A percentile compares a stretch with the other conserved stretches of the same genome.
phyloP scores from a whole-genome alignment of 306 rosid genomes.

The Inga oerstediana region DNA sequence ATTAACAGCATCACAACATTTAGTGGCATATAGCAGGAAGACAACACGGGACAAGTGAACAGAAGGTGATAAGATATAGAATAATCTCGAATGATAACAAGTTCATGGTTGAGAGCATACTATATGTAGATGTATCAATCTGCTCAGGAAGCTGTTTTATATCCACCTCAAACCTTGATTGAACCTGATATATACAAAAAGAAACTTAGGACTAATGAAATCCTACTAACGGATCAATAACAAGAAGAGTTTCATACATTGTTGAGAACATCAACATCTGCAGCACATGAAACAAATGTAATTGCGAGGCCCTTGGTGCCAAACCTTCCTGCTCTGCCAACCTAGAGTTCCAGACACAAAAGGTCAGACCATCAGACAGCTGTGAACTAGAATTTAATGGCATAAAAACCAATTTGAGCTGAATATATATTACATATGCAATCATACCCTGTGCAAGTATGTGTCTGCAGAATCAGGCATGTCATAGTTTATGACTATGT shows the following conservation, averaged over 20 bases:
- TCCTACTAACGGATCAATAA: not conserved
- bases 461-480: constrained; percentile 88
- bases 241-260: constrained; percentile 47
- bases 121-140: constrained; percentile 94
- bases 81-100: not conserved
- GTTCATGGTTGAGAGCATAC: constrained; percentile 53
- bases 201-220: constrained; percentile 12
- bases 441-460: constrained; percentile 73
- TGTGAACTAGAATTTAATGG: not conserved
- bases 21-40: not conserved
- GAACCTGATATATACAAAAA: constrained; percentile 64
- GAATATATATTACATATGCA: not conserved
- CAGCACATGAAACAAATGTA: constrained; percentile 73
- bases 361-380: not conserved
- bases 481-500: constrained; percentile 76
- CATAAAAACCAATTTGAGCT: not conserved
- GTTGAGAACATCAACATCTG: constrained; percentile 74
- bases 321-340: constrained; percentile 81
- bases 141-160: constrained; percentile 98
- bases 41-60: not conserved
- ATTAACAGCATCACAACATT: not conserved
- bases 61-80: not conserved
- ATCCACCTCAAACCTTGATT: constrained; percentile 97
- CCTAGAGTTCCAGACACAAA: constrained; percentile 37
- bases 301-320: constrained; percentile 89